Percentiles rank a stretch among this genome's conserved stretches.
Evolutionary conservation across 352 stramenopile genomes (phyloP).

Genomic region (Pythium phragmiticola): DNA sequence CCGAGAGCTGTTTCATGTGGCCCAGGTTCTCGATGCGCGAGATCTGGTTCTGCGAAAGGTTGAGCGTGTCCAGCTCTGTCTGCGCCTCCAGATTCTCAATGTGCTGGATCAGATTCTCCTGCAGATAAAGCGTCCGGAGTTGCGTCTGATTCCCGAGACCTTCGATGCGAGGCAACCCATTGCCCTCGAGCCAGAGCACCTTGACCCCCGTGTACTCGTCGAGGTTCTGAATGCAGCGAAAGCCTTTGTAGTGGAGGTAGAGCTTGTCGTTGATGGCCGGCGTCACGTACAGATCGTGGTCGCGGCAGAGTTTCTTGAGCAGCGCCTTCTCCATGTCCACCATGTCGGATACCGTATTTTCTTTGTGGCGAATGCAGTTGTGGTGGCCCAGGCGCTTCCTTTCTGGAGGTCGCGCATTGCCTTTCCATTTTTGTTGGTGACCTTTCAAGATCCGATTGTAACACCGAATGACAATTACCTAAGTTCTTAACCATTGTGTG

Average conservation of each 20-base stretch:
- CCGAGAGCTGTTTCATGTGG: constrained; percentile 68
- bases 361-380: neutral
- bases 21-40: constrained; percentile 69
- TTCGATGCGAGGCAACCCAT: constrained; percentile 89
- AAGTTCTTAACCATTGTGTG: constrained; percentile 3
- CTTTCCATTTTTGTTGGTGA: constrained; percentile 9
- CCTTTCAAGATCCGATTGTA: constrained; percentile 20
- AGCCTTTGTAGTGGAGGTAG: constrained; percentile 97
- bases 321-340: constrained; percentile 89
- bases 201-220: constrained; percentile 94
- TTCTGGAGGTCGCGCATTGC: neutral
- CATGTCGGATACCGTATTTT: constrained; percentile 24
- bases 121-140: constrained; percentile 91
- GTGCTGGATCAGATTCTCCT: constrained; percentile 95
- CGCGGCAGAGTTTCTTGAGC: constrained; percentile 88
- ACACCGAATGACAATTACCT: neutral
- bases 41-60: constrained; percentile 84
- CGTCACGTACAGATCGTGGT: constrained; percentile 91
- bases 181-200: constrained; percentile 94
- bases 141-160: constrained; percentile 85
- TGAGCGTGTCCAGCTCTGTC: constrained; percentile 65
- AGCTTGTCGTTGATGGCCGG: constrained; percentile 94
- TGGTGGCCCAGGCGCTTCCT: neutral
- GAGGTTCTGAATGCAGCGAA: constrained; percentile 91
- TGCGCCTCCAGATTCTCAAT: constrained; percentile 82